These are phyloP conservation scores for Mortierella sp. DNA, from an alignment of 371 early-diverging fungal genomes.

Conservation along the genomic window DNA sequence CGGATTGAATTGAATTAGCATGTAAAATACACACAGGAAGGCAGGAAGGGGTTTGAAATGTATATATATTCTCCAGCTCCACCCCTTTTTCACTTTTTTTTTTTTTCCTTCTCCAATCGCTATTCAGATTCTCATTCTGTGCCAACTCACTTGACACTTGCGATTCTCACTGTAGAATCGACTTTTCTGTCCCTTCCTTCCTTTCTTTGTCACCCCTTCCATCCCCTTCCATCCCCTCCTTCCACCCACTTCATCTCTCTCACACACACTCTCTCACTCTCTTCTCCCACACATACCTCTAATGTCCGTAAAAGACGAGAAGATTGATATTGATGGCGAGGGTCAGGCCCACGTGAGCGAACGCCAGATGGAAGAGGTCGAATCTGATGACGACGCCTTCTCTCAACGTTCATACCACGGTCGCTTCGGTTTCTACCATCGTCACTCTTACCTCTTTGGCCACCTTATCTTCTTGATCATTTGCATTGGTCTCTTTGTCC, in stretches of 20 bases:
- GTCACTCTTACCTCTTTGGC: slow-evolving; percentile 10
- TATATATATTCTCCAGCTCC: slow-evolving; percentile 15
- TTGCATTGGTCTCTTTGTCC: slow-evolving; percentile 53
- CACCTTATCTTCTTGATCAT: slow-evolving; percentile 35
- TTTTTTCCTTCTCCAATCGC: slow-evolving; percentile 16
- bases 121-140: slow-evolving; percentile 25
- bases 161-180: slow-evolving; percentile 17
- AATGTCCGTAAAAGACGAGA: slow-evolving; percentile 24
- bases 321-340: slow-evolving; percentile 2
- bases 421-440: slow-evolving; percentile 42
- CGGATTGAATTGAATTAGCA: too few species aligned
- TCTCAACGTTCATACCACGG: slow-evolving; percentile 47
- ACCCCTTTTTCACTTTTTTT: slow-evolving; percentile 5
- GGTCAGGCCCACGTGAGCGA: not conserved
- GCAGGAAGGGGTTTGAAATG: not conserved
- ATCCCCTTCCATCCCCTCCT: not conserved
- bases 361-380: slow-evolving; percentile 10
- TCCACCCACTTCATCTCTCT: not conserved
- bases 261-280: not conserved
- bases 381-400: slow-evolving; percentile 24
- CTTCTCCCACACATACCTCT: not conserved
- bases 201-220: not conserved
- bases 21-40: too few species aligned
- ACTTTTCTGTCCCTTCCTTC: not conserved
- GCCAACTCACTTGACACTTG: slow-evolving; percentile 20